Percentiles rank a stretch among this genome's conserved stretches.
phyloP scores from a whole-genome alignment of 371 early-diverging fungal genomes.

The Nematocida sp. region DNA sequence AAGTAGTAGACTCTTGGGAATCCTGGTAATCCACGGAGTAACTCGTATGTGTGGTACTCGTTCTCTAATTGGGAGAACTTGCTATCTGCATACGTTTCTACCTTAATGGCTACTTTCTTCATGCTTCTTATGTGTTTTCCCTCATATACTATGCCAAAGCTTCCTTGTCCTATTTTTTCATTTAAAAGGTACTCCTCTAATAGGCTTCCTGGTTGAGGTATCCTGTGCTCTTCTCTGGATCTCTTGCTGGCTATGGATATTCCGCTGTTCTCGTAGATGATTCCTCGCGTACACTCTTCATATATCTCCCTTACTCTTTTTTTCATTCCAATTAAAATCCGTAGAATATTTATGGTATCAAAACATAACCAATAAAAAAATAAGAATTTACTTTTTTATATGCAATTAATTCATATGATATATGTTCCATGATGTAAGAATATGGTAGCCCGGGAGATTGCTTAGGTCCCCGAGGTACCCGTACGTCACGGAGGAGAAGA shows the following conservation, averaged over 20 bases:
- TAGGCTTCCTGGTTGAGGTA: slow-evolving; percentile 44
- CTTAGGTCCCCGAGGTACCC: not conserved
- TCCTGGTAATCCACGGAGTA: slow-evolving; percentile 46
- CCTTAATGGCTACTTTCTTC: slow-evolving; percentile 78
- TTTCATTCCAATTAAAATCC: slow-evolving; percentile 18
- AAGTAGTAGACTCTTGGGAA: slow-evolving; percentile 55
- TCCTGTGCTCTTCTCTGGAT: slow-evolving; percentile 28
- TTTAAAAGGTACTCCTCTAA: slow-evolving; percentile 43
- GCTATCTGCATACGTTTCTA: slow-evolving; percentile 34
- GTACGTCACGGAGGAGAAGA: slow-evolving; percentile 41
- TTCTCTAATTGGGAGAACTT: slow-evolving; percentile 56
- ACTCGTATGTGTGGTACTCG: slow-evolving; percentile 54
- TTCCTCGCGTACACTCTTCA: not conserved
- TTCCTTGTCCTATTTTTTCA: slow-evolving; percentile 73
- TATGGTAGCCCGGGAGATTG: not conserved
- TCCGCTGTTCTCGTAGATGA: not conserved
- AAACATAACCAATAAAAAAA: not conserved
- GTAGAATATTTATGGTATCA: not conserved
- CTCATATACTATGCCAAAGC: slow-evolving; percentile 80
- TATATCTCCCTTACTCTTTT: not conserved
- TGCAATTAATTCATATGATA: not conserved
- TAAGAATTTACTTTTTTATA: not conserved
- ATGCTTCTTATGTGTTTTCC: slow-evolving; percentile 74
- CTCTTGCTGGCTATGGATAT: not conserved
- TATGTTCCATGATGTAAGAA: slow-evolving; percentile 33